Evolutionary conservation across 2,329 filamentous ascomycete species (phyloP), one percentile per base, ranked within the genome.

Genomic region (Paraphoma sp.): DNA sequence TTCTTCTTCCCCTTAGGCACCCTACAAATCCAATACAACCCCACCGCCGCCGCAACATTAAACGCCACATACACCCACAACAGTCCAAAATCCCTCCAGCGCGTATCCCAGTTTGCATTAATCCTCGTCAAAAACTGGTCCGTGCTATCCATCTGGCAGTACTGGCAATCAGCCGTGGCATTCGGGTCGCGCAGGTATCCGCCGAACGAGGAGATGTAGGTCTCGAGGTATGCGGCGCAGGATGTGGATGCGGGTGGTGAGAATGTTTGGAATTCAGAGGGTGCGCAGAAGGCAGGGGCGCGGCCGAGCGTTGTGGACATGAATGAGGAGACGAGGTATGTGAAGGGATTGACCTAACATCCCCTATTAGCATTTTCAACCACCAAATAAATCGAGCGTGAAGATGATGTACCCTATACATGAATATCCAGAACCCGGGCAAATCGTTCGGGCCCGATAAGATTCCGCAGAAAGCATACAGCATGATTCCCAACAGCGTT

Each of bases 361-460:
- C 12, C 18, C 4, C 3, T 12, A 28, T 45, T 28, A 45, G 42
- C 9, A 23, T 14, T 14, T 23, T 8, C 14, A 28, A 18, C n/a
- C 12, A 12, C 12, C 16, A 23, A 28, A 11, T 18, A 4, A 5
- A 3, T 1, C 6, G 6, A 12, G 12, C 2, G 12, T 5, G 10
- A 30, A 10, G 12, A 8, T 4, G 16, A 46, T 28, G 11, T 23
- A 51, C 49, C 17, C 86, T 82, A 73, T 91, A 90, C 89, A 92
- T 92, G 78, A 91, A 92, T 63, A 87, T 87, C 90, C 90, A 93
- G 79, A 92, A 92, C 0, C 85, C 80, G 0, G 89, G 89, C 1
- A 92, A 79, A 0, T 81, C 80, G 2, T 72, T 57, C 0, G 87
- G 84, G 0, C 82, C 75, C 54, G 88, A 85, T 44, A 92, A 78